Conservation (phyloP, 805 yeast genomes). For the Dipodascus albidus region DNA sequence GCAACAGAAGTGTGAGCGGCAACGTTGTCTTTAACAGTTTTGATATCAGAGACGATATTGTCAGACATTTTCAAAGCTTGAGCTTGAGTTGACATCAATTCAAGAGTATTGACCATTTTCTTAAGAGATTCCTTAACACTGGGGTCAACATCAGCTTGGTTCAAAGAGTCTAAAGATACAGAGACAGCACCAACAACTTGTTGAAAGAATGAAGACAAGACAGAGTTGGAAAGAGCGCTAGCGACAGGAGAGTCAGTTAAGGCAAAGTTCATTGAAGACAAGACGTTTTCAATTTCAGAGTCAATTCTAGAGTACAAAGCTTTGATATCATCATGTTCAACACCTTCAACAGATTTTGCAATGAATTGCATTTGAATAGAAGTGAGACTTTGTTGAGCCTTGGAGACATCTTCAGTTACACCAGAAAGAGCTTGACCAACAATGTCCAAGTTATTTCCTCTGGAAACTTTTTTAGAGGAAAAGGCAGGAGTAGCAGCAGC, state of each 20-base stretch:
- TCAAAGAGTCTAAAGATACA: constrained; percentile 1
- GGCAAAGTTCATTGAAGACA: constrained; percentile 13
- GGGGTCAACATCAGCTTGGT: neutral
- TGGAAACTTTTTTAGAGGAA: constrained; percentile 6
- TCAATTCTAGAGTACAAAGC: constrained; percentile 22
- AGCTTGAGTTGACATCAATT: constrained; percentile 1
- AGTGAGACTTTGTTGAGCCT: constrained; percentile 5
- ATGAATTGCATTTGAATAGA: constrained; percentile 4
- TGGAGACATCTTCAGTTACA: neutral
- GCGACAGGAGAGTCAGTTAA: constrained; percentile 13
- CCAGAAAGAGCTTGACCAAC: neutral
- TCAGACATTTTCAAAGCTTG: constrained; percentile 3
- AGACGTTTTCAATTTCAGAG: constrained; percentile 23
- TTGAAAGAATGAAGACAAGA: constrained; percentile 8
- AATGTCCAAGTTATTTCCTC: constrained; percentile 2
- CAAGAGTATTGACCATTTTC: neutral
- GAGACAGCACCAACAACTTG: constrained; percentile 10
- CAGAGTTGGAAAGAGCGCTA: constrained; percentile 16
- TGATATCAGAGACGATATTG: constrained; percentile 12
- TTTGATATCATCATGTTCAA: neutral
- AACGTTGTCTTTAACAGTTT: neutral
- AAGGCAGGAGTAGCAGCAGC: constrained; percentile 1
- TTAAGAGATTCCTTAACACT: neutral
- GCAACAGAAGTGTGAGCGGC: neutral
- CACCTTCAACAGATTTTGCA: constrained; percentile 4